phyloP scores from a whole-genome alignment of 257 asterid species.

The Nicotiana paniculata region DNA sequence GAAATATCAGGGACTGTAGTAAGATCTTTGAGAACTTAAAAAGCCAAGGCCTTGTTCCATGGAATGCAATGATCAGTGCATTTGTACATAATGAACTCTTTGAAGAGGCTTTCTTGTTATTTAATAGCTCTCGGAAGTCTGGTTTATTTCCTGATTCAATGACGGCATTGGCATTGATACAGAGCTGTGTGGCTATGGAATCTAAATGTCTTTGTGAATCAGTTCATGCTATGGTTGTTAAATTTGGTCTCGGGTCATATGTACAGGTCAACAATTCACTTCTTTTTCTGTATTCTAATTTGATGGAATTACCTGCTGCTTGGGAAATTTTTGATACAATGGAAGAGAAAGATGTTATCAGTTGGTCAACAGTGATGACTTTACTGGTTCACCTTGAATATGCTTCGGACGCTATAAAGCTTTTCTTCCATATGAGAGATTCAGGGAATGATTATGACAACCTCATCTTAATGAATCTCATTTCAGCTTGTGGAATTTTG shows the following conservation, averaged over 20 bases:
- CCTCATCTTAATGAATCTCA: conserved; percentile 12
- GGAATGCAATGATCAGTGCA: conserved; percentile 20
- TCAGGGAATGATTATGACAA: conserved; percentile 1
- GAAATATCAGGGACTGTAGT: neutral
- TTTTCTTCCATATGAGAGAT: conserved; percentile 11
- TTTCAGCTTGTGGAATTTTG: conserved; percentile 17
- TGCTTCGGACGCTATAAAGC: conserved; percentile 13
- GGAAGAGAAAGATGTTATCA: conserved; percentile 18
- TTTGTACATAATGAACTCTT: conserved; percentile 5
- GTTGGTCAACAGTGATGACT: conserved; percentile 19
- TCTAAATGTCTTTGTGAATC: conserved; percentile 14
- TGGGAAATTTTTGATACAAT: neutral
- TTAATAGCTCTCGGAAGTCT: conserved; percentile 4
- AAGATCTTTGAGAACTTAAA: conserved; percentile 12
- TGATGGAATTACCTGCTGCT: conserved; percentile 12
- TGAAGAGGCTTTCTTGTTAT: conserved; percentile 12
- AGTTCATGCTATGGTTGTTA: conserved; percentile 5
- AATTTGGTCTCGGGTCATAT: neutral
- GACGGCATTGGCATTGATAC: conserved; percentile 4
- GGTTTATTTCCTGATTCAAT: conserved; percentile 4
- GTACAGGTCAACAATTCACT: conserved; percentile 12
- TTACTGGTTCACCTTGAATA: conserved; percentile 8
- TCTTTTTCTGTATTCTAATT: conserved; percentile 15
- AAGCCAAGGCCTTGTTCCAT: conserved; percentile 6
- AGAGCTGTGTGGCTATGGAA: conserved; percentile 8